These are phyloP conservation scores for Globisporangium radiosum DNA, from an alignment of 352 stramenopile species.

Conservation along the genomic window DNA sequence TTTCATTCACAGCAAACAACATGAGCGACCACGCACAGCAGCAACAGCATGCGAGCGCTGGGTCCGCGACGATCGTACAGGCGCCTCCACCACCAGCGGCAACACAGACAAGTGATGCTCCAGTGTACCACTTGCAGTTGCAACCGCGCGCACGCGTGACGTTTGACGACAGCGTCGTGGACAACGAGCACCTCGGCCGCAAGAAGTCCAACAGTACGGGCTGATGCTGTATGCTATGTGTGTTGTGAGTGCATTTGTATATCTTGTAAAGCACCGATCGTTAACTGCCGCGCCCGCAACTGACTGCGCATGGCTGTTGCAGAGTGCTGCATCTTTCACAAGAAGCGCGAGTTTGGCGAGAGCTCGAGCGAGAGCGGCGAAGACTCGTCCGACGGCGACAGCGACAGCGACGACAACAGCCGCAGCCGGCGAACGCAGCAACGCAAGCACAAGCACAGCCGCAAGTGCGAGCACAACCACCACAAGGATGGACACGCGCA, in stretches of 20 bases:
- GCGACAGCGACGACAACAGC: slow-evolving; percentile 5
- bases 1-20: neutral
- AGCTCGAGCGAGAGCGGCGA: slow-evolving; percentile 88
- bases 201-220: slow-evolving; percentile 87
- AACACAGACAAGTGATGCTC: slow-evolving; percentile 12
- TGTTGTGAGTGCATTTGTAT: neutral
- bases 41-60: slow-evolving; percentile 5
- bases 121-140: slow-evolving; percentile 67
- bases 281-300: no score
- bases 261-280: neutral
- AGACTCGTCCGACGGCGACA: slow-evolving; percentile 50
- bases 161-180: slow-evolving; percentile 86
- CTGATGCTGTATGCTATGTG: neutral
- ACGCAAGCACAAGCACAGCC: slow-evolving; percentile 2
- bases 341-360: slow-evolving; percentile 87
- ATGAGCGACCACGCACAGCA: slow-evolving; percentile 22
- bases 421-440: slow-evolving; percentile 7
- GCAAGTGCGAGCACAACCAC: slow-evolving; percentile 11
- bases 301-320: neutral
- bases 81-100: slow-evolving; percentile 13
- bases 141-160: slow-evolving; percentile 76
- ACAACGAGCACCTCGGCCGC: slow-evolving; percentile 90
- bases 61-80: slow-evolving; percentile 21
- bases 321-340: slow-evolving; percentile 94
- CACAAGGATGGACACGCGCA: neutral